phyloP scores from a whole-genome alignment of 2,329 filamentous ascomycete species.

The Tolypocladium amazonense region DNA sequence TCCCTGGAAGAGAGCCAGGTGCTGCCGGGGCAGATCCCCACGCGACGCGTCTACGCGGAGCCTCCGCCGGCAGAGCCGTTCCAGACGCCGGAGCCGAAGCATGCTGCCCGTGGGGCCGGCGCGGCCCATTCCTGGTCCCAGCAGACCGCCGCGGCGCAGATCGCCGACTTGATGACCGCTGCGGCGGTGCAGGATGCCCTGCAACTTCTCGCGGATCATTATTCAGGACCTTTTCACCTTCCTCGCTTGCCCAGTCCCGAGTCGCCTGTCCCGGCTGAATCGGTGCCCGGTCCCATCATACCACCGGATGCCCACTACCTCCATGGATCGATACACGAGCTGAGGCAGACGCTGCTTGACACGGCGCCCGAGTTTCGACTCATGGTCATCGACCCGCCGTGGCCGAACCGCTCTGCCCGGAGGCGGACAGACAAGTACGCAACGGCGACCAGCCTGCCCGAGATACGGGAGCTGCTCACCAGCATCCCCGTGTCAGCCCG shows the following conservation, averaged over 20 bases:
- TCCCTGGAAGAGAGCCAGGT: conserved; percentile 60
- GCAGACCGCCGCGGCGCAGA: conserved; percentile 31
- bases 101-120: background rate
- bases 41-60: conserved; percentile 34
- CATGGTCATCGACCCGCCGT: conserved; percentile 66
- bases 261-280: background rate
- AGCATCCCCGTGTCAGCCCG: conserved; percentile 45
- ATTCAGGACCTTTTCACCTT: conserved; percentile 35
- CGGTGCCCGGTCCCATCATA: conserved; percentile 15
- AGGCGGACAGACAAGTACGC: conserved; percentile 42
- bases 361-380: conserved; percentile 49
- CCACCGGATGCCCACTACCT: conserved; percentile 35
- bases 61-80: conserved; percentile 33
- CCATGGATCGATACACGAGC: conserved; percentile 34
- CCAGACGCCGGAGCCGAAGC: conserved; percentile 37
- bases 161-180: conserved; percentile 43
- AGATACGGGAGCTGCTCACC: conserved; percentile 39
- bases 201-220: conserved; percentile 19
- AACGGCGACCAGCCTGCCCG: conserved; percentile 32
- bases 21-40: conserved; percentile 22
- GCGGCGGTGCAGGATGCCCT: conserved; percentile 36
- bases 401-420: conserved; percentile 67
- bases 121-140: conserved; percentile 17
- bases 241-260: conserved; percentile 21
- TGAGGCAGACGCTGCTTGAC: conserved; percentile 27